Conservation (phyloP, 75 land plant species). For the Cunninghamia lanceolata region DNA sequence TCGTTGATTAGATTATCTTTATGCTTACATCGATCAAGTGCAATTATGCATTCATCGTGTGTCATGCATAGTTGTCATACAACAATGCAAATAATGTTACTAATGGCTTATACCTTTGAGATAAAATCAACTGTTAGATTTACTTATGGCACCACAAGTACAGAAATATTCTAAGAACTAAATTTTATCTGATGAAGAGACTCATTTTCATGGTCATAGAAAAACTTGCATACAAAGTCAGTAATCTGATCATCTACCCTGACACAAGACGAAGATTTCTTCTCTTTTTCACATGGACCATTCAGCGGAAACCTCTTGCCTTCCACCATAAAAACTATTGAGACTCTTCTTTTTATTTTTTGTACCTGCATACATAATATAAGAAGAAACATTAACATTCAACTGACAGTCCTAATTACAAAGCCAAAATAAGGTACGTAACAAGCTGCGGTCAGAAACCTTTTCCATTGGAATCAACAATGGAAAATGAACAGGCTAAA, state of each 20-base stretch:
- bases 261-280: not conserved
- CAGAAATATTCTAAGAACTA: not conserved
- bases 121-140: not conserved
- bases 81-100: not conserved
- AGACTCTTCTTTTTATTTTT: constrained; percentile 15
- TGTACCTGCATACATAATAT: constrained; percentile 15
- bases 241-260: not conserved
- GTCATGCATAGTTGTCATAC: not conserved
- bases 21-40: not conserved
- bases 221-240: constrained; percentile 21
- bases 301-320: constrained; percentile 10
- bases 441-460: not conserved
- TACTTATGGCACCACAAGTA: not conserved
- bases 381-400: not conserved
- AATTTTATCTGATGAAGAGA: constrained; percentile 29
- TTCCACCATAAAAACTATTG: constrained; percentile 9
- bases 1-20: not conserved
- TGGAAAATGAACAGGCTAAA: not conserved
- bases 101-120: not conserved
- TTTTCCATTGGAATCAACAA: not conserved
- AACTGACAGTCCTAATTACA: not conserved
- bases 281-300: not conserved
- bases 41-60: not conserved
- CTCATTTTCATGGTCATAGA: constrained; percentile 25
- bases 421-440: not conserved